Base-by-base conservation (phyloP, 2,329 filamentous ascomycete species). In the Eutypella sp. region DNA sequence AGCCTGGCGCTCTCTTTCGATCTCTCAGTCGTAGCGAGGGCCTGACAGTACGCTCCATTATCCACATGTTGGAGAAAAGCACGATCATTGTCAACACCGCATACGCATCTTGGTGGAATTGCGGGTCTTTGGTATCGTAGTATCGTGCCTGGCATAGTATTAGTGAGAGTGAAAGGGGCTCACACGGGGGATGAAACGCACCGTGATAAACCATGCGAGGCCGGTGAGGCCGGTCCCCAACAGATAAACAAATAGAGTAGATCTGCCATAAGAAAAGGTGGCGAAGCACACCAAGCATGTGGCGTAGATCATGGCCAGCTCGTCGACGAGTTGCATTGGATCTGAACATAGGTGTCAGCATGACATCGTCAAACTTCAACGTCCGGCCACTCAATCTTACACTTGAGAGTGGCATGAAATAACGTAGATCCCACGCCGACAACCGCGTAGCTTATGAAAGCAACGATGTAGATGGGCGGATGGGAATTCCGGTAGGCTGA, bases 91-190 rank as follows among this genome's bases (percentile, higher is more conserved):
- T 93, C 37, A 95, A 69, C 3, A 85, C 60, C 2, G 82, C 87
- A 56, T 90, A 95, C 4, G 84, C 85, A 49, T 81, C 83, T 62
- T 95, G 88, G 67, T 95, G 89, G 64, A 95, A 95, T 1, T 80
- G 72, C 0, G 89, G 88, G 53, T 95, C 84, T 61, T 91, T 88
- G 15, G 90, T 81, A 51, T 87, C 81, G 60, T 90, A 86, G 66
- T 95, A 95, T 65, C 70, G 71, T 3, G 64, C 57, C 70, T 74
- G 40, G 9, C 23, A n/a, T 22, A 23, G 18, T 41, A n/a, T 45
- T 58, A 27, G 23, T 36, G 27, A 18, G 19, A 27, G 27, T 9
- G 33, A 19, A 40, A 19, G 42, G 10, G 27, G 25, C 46, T 47
- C 13, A 11, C 23, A 13, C 39, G 25, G 41, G 40, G 13, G 11